These are phyloP conservation scores for Globisporangium spiculum DNA, from an alignment of 352 stramenopile species.

Conservation along the genomic window DNA sequence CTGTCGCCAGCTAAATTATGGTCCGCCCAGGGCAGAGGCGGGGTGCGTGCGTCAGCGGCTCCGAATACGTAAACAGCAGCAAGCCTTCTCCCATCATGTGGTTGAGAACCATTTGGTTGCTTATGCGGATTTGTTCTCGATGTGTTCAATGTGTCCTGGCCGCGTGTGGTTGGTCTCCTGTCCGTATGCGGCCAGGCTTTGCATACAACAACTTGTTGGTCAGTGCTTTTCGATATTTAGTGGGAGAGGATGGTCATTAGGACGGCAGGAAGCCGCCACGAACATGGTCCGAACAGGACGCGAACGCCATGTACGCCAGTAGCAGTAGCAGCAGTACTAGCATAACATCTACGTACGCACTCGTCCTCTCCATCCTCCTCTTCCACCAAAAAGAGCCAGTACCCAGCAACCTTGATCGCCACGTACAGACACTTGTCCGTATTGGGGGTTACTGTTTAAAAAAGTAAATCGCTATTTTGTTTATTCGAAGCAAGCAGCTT, in stretches of 20 bases:
- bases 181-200: not conserved
- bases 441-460: not conserved
- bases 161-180: not conserved
- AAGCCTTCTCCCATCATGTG: not conserved
- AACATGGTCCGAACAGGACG: conserved; percentile 4
- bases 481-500: not conserved
- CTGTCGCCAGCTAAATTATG: not conserved
- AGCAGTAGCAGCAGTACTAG: not conserved
- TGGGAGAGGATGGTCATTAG: conserved; percentile 2
- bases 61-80: not conserved
- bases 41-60: not conserved
- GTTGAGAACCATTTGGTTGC: not conserved
- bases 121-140: not conserved
- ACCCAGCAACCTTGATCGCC: not conserved
- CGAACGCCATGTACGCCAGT: not conserved
- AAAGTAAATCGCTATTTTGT: not conserved
- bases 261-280: conserved; percentile 1
- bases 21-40: not conserved
- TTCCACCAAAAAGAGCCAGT: conserved; percentile 14
- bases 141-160: not conserved
- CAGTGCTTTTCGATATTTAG: not conserved
- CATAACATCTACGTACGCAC: not conserved
- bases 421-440: not conserved
- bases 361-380: not conserved
- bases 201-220: no score